Evolutionary conservation across 148 eudicot genomes (phyloP), one percentile per base, ranked within the genome.

Genomic region (Cornus controversa): DNA sequence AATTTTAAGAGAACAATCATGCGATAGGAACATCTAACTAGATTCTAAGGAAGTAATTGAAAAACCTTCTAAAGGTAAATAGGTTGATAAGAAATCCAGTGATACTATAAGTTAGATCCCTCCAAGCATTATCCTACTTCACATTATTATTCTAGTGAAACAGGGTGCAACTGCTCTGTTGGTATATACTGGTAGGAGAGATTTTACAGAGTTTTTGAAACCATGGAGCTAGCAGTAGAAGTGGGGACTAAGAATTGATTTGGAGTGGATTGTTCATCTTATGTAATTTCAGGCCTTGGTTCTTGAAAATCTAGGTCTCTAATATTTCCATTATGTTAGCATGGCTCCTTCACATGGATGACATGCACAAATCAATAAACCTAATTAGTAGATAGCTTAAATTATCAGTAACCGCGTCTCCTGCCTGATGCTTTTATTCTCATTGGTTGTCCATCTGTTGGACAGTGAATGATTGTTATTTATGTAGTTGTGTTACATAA

Each of bases 341-440:
- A 40, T 40, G 45, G 45, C 10, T 9, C 10, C 45, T 40, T 7
- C 45, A 40, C 45, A 40, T 40, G 8, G 45, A 6, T 40, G 10
- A 40, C 45, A 40, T 31, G 34, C 34, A 1, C 34, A 40, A 9
- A 40, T 40, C 45, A 40, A 31, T 67, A 36, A 67, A 29, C 70
- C 24, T 31, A 15, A 31, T 16, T 2, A 67, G 7, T 67, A 36
- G 70, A 36, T 31, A 16, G n/a, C 70, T 67, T 67, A 8, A 31
- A 8, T 67, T 16, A 27, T 67, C 40, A 67, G 31, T 31, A 45
- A 69, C 1, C 31, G 23, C 42, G 26, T 5, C 16, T 29, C 10
- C 50, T 22, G 15, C 27, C 7, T 37, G 71, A 69, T 69, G 71
- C 14, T 69, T 36, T 69, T 69, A 22, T 66, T 67, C 70, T 31